These are phyloP conservation scores for Rhizomucor pusillus DNA, from an alignment of 371 early-diverging fungal species.

Conservation along the genomic window DNA sequence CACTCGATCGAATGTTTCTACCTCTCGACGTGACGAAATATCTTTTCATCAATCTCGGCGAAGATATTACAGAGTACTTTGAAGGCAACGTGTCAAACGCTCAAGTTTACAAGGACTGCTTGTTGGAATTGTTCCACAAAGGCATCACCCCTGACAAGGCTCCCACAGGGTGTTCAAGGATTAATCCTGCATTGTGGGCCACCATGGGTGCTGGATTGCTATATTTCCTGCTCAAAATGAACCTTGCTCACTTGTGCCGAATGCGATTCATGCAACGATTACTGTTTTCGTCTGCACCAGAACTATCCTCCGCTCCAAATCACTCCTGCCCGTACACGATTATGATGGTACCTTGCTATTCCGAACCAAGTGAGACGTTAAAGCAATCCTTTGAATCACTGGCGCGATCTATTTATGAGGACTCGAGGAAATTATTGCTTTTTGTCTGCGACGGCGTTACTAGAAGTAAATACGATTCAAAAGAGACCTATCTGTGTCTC, in stretches of 20 bases:
- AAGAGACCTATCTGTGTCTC: conserved; percentile 30
- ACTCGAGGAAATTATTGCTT: conserved; percentile 42
- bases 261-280: conserved; percentile 30
- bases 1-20: conserved; percentile 40
- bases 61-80: conserved; percentile 41
- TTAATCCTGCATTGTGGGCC: conserved; percentile 50
- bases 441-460: conserved; percentile 53
- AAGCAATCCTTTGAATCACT: conserved; percentile 48
- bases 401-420: conserved; percentile 44
- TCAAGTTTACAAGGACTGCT: conserved; percentile 25
- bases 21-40: conserved; percentile 37
- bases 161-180: conserved; percentile 25
- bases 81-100: conserved; percentile 26
- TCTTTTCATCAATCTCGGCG: conserved; percentile 38
- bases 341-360: conserved; percentile 43
- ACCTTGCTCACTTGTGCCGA: conserved; percentile 38
- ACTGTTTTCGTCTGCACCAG: conserved; percentile 26
- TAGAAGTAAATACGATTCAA: conserved; percentile 17
- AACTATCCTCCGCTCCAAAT: conserved; percentile 8
- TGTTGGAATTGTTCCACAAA: conserved; percentile 30
- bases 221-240: conserved; percentile 44
- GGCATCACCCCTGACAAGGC: conserved; percentile 27
- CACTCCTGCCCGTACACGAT: conserved; percentile 31
- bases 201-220: conserved; percentile 40
- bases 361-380: conserved; percentile 37